phyloP scores from a whole-genome alignment of 768 basidiomycete genomes.

The Rubroboletus pulcherrimus region DNA sequence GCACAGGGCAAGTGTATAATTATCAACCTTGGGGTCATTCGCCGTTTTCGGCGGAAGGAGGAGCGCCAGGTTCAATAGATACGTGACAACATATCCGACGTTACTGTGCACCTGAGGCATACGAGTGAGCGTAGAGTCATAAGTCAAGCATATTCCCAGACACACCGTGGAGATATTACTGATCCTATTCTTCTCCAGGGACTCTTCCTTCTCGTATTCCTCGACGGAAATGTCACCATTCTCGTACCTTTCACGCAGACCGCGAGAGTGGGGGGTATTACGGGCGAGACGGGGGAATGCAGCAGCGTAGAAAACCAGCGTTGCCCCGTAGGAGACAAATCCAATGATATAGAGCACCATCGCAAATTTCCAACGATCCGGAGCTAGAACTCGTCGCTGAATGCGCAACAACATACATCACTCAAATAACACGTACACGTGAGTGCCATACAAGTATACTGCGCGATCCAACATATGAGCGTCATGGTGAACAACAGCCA shows the following conservation, averaged over 20 bases:
- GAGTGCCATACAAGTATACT: constrained; percentile 72
- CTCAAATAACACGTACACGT: constrained; percentile 45
- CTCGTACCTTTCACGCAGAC: constrained; percentile 52
- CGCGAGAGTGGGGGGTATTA: constrained; percentile 63
- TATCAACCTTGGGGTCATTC: constrained; percentile 61
- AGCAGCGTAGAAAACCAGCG: constrained; percentile 77
- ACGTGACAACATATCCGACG: constrained; percentile 64
- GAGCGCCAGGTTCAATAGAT: constrained; percentile 65
- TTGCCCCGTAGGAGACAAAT: constrained; percentile 76
- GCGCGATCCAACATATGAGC: constrained; percentile 74
- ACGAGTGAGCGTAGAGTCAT: neutral
- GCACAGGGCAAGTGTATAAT: constrained; percentile 69
- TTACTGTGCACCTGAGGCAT: constrained; percentile 63
- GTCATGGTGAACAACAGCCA: constrained; percentile 75
- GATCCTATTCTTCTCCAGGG: constrained; percentile 78
- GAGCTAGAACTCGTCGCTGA: constrained; percentile 37
- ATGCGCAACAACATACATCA: neutral
- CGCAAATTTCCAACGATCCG: constrained; percentile 66
- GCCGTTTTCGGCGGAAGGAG: constrained; percentile 49
- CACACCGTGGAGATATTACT: constrained; percentile 80
- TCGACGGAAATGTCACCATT: constrained; percentile 55
- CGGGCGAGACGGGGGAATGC: constrained; percentile 77
- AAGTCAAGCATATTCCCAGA: neutral
- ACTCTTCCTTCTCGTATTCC: constrained; percentile 71
- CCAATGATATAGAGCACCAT: constrained; percentile 80